These are phyloP conservation scores for Heliamphora pulchella DNA, from an alignment of 179 eudicot genomes.

Conservation along the genomic window DNA sequence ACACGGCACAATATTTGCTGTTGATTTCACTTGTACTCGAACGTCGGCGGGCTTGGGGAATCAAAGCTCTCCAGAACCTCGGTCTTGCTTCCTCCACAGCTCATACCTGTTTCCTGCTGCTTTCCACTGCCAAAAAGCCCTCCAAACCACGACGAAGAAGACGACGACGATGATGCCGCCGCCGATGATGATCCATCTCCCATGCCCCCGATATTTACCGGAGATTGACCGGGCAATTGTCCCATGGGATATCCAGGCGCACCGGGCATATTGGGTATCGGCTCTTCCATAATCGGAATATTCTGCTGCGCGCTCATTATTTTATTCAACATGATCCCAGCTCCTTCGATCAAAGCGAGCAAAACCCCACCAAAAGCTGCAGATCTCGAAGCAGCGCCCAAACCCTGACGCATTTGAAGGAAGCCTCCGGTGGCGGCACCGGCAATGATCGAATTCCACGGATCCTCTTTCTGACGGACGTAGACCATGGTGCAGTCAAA, in stretches of 20 bases:
- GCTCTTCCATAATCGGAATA: constrained; percentile 45
- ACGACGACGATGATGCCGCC: constrained; percentile 11
- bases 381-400: constrained; percentile 43
- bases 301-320: constrained; percentile 42
- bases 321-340: constrained; percentile 55
- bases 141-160: constrained; percentile 46
- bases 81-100: constrained; percentile 47
- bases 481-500: constrained; percentile 63
- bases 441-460: constrained; percentile 58
- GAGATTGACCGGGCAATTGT: constrained; percentile 38
- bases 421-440: constrained; percentile 66
- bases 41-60: constrained; percentile 44
- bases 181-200: constrained; percentile 26
- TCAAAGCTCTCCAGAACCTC: constrained; percentile 55
- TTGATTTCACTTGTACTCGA: constrained; percentile 40
- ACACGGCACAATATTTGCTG: constrained; percentile 6
- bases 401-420: constrained; percentile 52
- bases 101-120: constrained; percentile 23
- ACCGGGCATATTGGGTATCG: constrained; percentile 30
- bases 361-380: constrained; percentile 50
- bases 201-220: constrained; percentile 27
- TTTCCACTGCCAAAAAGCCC: constrained; percentile 42
- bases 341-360: constrained; percentile 53
- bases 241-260: constrained; percentile 36
- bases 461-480: constrained; percentile 56